phyloP scores from a whole-genome alignment of 148 eudicot genomes.

The Diospyros lotus region DNA sequence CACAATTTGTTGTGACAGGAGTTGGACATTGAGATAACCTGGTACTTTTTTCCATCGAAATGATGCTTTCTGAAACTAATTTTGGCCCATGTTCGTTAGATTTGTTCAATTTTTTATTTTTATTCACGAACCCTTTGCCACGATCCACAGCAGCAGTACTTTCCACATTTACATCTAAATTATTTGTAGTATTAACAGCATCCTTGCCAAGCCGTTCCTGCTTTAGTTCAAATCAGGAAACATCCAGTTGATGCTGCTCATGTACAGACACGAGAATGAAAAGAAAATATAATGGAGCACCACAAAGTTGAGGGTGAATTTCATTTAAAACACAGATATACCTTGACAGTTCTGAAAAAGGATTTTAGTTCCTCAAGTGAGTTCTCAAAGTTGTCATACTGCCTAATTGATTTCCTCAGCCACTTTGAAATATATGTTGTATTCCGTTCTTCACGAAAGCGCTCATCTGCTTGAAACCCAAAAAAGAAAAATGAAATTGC shows the following conservation, averaged over 20 bases:
- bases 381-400: conserved; percentile 51
- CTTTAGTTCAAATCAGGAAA: conserved; percentile 9
- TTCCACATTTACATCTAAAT: conserved; percentile 30
- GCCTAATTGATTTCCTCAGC: conserved; percentile 83
- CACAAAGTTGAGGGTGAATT: neutral
- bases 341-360: conserved; percentile 76
- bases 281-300: conserved; percentile 1
- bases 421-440: conserved; percentile 74
- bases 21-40: conserved; percentile 27
- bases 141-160: conserved; percentile 28
- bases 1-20: conserved; percentile 17
- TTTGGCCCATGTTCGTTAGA: conserved; percentile 27
- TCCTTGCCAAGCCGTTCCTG: conserved; percentile 45
- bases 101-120: conserved; percentile 29
- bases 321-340: conserved; percentile 12
- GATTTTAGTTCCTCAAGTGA: conserved; percentile 59
- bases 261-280: neutral
- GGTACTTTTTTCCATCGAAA: conserved; percentile 13
- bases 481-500: neutral
- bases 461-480: conserved; percentile 60
- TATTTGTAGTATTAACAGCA: conserved; percentile 26
- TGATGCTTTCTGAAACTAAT: conserved; percentile 20
- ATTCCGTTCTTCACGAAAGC: conserved; percentile 72
- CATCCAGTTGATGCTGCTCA: neutral
- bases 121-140: conserved; percentile 25